Percentiles rank a stretch among this genome's conserved stretches.
phyloP scores from a whole-genome alignment of 768 basidiomycete genomes.

The Boletus bicolor region DNA sequence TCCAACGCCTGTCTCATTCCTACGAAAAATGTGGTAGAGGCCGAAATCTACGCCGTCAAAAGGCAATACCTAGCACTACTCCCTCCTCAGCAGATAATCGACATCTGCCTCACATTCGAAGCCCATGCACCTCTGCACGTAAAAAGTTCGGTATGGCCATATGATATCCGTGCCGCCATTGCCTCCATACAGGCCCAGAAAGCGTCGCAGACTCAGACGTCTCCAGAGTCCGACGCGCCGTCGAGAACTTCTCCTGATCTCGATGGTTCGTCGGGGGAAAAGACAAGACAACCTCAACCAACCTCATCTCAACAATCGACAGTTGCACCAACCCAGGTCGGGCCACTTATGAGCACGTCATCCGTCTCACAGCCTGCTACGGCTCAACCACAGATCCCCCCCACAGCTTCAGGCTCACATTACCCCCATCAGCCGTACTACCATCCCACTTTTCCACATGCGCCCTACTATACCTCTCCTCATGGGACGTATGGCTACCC shows the following conservation, averaged over 20 bases:
- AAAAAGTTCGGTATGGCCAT: conserved; percentile 69
- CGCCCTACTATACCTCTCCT: conserved; percentile 59
- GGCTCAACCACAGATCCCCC: conserved; percentile 18
- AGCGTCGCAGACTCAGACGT: conserved; percentile 19
- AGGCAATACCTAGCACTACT: conserved; percentile 68
- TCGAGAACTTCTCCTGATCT: conserved; percentile 13
- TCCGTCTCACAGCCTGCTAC: conserved; percentile 19
- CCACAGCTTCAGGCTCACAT: conserved; percentile 27
- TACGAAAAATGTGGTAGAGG: conserved; percentile 33
- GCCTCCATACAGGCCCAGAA: conserved; percentile 41
- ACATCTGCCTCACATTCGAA: conserved; percentile 73
- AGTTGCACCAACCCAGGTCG: conserved; percentile 25
- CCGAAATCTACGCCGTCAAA: conserved; percentile 57
- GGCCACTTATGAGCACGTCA: conserved; percentile 18
- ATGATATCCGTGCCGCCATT: conserved; percentile 64
- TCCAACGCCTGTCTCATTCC: conserved; percentile 19
- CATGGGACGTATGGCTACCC: conserved; percentile 39
- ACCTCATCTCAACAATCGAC: conserved; percentile 19
- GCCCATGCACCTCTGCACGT: conserved; percentile 62
- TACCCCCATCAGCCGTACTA: conserved; percentile 58
- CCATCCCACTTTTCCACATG: conserved; percentile 60
- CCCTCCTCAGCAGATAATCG: conserved; percentile 69
- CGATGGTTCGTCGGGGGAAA: conserved; percentile 14
- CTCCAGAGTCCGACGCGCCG: conserved; percentile 11
- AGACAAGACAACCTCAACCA: conserved; percentile 13